Conservation (phyloP, 2,329 filamentous ascomycete genomes). For the Fusarium sp. region DNA sequence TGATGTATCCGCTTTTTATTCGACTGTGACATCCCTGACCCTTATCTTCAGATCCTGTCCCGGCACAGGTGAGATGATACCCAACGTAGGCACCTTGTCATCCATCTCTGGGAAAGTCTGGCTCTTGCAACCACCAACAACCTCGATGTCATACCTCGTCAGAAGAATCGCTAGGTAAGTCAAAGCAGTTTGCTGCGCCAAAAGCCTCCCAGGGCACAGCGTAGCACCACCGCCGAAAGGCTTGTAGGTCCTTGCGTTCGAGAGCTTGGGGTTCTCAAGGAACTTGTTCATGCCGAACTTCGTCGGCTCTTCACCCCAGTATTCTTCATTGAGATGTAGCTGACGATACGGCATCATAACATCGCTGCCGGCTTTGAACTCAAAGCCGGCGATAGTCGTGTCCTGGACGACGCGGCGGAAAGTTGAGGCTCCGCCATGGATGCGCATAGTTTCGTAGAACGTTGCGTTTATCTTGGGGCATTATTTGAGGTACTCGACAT, state of each 20-base stretch:
- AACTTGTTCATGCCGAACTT: not conserved
- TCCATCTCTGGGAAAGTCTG: not conserved
- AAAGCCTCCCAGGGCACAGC: not conserved
- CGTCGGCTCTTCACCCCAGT: not conserved
- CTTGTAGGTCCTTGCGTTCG: not conserved
- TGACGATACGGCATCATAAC: not conserved
- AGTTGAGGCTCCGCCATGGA: not conserved
- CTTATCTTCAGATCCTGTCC: not conserved
- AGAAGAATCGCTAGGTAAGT: conserved; percentile 7
- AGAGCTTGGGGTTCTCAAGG: not conserved
- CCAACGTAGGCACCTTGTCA: not conserved
- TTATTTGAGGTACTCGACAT: not conserved
- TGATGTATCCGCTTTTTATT: not conserved
- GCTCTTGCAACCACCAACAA: not conserved
- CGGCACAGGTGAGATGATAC: not conserved
- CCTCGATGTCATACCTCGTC: not conserved
- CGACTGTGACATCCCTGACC: rapidly evolving
- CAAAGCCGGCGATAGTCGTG: not conserved
- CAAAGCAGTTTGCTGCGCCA: not conserved
- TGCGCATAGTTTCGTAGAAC: not conserved
- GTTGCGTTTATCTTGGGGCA: conserved; percentile 1
- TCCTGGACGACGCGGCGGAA: conserved; percentile 1
- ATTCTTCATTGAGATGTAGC: not conserved
- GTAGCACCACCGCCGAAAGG: not conserved
- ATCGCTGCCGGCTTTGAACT: not conserved